A percentile compares a stretch with the other conserved stretches of the same genome.
phyloP scores from a whole-genome alignment of 768 basidiomycete genomes.

The Rhodotorula toruloides region DNA sequence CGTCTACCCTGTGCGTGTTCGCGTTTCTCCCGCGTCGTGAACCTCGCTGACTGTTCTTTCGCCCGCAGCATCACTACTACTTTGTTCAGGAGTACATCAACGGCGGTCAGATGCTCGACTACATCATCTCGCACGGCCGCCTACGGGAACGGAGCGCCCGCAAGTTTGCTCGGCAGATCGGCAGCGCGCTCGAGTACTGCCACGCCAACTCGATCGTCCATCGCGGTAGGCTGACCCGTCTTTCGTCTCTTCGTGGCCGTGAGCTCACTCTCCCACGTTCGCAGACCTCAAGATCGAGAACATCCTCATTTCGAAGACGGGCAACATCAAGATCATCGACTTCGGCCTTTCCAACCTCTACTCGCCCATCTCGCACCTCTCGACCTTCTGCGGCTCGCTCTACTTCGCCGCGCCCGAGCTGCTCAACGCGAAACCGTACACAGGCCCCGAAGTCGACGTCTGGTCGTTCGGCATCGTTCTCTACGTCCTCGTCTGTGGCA shows the following conservation, averaged over 20 bases:
- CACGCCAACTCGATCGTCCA: conserved; percentile 97
- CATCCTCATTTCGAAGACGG: conserved; percentile 95
- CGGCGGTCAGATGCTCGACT: conserved; percentile 99
- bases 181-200: conserved; percentile 90
- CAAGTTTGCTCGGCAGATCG: conserved; percentile 97
- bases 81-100: conserved; percentile 99
- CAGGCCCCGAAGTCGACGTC: conserved; percentile 95
- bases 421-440: conserved; percentile 92
- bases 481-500: conserved; percentile 95
- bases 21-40: not conserved
- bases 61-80: conserved; percentile 76
- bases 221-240: conserved; percentile 52
- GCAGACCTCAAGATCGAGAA: conserved; percentile 94
- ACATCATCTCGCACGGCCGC: conserved; percentile 96
- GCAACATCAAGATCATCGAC: conserved; percentile 99
- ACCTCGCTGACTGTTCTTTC: not conserved
- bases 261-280: not conserved
- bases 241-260: not conserved
- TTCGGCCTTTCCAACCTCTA: conserved; percentile 96
- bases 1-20: conserved; percentile 50
- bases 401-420: conserved; percentile 99
- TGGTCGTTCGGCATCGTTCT: conserved; percentile 99
- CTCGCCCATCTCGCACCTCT: conserved; percentile 71
- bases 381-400: conserved; percentile 93
- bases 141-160: conserved; percentile 90